Percentiles rank a stretch among this genome's conserved stretches.
phyloP scores from a whole-genome alignment of 2,329 filamentous ascomycete species.

The Neurospora crassa region DNA sequence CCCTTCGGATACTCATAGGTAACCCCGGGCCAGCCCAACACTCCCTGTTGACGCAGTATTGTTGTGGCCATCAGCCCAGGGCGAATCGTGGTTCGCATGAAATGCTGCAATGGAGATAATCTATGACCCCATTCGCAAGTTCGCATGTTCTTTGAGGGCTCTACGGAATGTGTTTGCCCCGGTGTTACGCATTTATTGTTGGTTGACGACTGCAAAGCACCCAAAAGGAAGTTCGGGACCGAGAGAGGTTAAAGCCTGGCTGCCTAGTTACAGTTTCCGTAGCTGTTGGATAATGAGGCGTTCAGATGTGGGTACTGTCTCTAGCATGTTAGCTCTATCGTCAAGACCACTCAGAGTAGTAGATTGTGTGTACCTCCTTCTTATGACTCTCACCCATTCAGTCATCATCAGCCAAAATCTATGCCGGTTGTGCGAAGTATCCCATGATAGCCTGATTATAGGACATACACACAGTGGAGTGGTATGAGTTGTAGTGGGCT shows the following conservation, averaged over 20 bases:
- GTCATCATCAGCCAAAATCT: neutral
- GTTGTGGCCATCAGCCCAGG: constrained; percentile 13
- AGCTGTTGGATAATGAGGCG: neutral
- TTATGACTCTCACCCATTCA: neutral
- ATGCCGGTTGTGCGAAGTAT: neutral
- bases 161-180: neutral
- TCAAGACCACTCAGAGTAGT: neutral
- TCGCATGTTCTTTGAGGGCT: neutral
- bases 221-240: neutral
- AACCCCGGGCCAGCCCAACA: constrained; percentile 16
- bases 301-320: neutral
- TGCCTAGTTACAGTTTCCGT: neutral
- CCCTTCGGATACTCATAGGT: constrained; percentile 5
- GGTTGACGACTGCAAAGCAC: neutral
- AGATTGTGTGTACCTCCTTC: neutral
- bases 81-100: neutral
- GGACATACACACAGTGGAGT: neutral
- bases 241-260: neutral
- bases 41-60: constrained; percentile 16
- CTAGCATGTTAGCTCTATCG: neutral
- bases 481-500: neutral
- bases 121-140: neutral
- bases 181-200: neutral
- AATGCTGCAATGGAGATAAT: neutral
- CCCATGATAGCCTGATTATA: neutral